These are phyloP conservation scores for Xylaria multiplex DNA, from an alignment of 2,329 filamentous ascomycete genomes.

Conservation along the genomic window DNA sequence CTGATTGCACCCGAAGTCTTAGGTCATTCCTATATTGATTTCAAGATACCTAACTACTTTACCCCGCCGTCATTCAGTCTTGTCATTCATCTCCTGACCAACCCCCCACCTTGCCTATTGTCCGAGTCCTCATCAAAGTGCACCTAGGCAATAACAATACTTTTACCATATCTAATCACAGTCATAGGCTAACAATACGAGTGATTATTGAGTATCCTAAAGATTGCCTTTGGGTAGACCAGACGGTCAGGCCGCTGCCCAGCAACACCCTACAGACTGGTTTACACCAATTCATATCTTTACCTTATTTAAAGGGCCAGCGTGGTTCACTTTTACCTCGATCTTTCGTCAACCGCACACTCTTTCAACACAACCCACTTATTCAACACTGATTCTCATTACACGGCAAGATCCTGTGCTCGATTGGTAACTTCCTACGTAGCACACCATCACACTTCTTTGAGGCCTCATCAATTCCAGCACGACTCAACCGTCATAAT, in stretches of 20 bases:
- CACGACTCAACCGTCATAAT: slow-evolving; percentile 28
- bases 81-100: slow-evolving; percentile 5
- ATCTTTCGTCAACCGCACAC: not conserved
- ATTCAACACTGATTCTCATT: not conserved
- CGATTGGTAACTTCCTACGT: not conserved
- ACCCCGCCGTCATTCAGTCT: not conserved
- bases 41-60: not conserved
- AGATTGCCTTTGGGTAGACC: not conserved
- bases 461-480: slow-evolving; percentile 1
- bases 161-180: not conserved
- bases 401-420: not conserved
- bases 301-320: not conserved
- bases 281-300: not conserved
- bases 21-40: not conserved
- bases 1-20: slow-evolving; percentile 39
- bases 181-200: not conserved
- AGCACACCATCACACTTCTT: not conserved
- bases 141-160: slow-evolving; percentile 4
- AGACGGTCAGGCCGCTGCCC: not conserved
- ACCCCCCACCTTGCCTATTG: not conserved
- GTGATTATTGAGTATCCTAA: not conserved
- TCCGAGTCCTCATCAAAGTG: not conserved
- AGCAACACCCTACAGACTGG: not conserved
- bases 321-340: not conserved
- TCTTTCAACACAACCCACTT: not conserved